Percentiles rank a stretch among this genome's conserved stretches.
Conservation (phyloP, 2,329 filamentous ascomycete species). For the Xylaria sp. region DNA sequence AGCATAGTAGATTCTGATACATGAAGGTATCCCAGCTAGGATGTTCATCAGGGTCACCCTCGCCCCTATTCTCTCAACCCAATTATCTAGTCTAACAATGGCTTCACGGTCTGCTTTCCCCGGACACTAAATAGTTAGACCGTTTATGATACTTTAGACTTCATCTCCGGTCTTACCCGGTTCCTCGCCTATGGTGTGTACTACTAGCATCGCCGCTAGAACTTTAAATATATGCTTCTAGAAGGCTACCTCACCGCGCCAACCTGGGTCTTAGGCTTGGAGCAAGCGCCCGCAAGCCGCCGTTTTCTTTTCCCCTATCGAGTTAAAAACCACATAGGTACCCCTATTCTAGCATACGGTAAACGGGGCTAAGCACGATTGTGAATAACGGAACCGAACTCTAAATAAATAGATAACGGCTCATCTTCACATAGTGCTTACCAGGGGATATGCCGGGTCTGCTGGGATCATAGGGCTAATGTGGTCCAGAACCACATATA, state of each 20-base stretch:
- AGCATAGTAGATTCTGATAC: background rate
- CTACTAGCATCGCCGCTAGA: too few species aligned
- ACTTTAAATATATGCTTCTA: background rate
- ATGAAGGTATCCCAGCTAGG: too few species aligned
- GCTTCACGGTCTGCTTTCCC: background rate
- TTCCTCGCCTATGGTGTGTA: background rate
- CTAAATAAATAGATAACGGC: background rate
- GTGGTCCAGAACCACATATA: background rate
- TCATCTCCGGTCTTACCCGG: background rate
- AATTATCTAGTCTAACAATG: background rate
- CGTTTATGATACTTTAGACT: background rate
- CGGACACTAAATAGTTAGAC: background rate
- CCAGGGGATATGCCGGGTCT: background rate
- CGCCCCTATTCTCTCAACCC: too few species aligned
- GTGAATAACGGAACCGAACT: background rate
- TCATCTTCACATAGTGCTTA: background rate
- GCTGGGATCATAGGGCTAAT: background rate
- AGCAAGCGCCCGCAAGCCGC: constrained; percentile 24
- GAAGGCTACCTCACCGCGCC: too few species aligned
- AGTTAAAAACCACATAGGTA: too few species aligned
- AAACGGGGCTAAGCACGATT: background rate
- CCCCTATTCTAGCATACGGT: background rate
- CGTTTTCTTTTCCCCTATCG: constrained; percentile 15
- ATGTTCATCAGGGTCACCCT: background rate
- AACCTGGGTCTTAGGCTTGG: constrained; percentile 18